Evolutionary conservation across 208 protist species (phyloP), one percentile per base, ranked within the genome.

Genomic region (Leishmania tropica): DNA sequence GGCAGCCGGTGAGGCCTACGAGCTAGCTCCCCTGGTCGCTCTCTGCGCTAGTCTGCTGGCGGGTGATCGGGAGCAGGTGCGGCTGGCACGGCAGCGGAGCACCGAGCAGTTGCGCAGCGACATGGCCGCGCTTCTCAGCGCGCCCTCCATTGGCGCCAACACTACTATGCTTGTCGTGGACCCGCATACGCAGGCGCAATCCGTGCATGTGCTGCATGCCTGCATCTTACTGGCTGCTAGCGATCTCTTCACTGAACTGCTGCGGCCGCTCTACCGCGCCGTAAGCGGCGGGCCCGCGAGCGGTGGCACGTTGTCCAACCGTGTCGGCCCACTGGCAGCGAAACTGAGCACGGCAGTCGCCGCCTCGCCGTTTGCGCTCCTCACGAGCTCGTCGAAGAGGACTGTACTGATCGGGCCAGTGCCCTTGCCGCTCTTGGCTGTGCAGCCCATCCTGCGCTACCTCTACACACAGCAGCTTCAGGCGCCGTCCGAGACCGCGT

Each of bases 161-260:
- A 84, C 87, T n/a, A 97, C 93, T 3, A 89, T 95, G 75, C 77
- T 97, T 65, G 94, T 95, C 64, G 84, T 93, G 8, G 93, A 97
- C 74, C 93, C 93, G 17, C 92, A 97, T 84, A 97, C 93, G 0
- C 89, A 91, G 65, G 87, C 92, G 80, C 84, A 94, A 71, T 81
- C 83, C 4, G 83, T 81, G 31, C 89, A 92, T 67, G 72, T 91
- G 8, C 83, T 95, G 65, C 93, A 97, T 84, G 85, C 92, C 51
- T 81, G 88, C 74, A 87, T 97, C 47, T 84, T 97, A 28, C 87
- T 89, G 75, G 81, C 86, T 35, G 75, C 92, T 1, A 95, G 86
- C 62, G 77, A 74, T 60, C 91, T 97, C 82, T 97, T 97, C 81
- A 85, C 88, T 24, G 89, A 95, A 35, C 88, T 97, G 51, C 88